Conservation (phyloP, 192 early-diverging fungal genomes). For the Lobosporangium transversale region DNA sequence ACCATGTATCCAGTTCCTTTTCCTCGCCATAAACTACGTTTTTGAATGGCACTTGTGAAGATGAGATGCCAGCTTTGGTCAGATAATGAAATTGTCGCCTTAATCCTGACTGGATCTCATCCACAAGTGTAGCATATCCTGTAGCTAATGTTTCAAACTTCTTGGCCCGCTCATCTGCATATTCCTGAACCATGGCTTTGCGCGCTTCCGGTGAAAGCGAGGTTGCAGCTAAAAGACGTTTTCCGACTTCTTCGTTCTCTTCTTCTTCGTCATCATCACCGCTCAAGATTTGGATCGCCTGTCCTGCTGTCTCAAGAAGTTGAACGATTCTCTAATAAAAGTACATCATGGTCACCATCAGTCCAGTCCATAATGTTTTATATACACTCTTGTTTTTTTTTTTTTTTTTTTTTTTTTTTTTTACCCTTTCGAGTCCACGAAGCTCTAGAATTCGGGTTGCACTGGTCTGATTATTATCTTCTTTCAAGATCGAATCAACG, state of each 20-base stretch:
- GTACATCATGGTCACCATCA: too few species aligned
- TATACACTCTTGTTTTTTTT: too few species aligned
- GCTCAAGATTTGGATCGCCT: conserved; percentile 50
- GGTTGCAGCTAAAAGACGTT: conserved; percentile 3
- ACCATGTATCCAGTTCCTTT: conserved; percentile 57
- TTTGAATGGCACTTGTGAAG: conserved; percentile 52
- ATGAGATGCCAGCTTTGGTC: conserved; percentile 53
- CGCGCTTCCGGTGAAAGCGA: conserved; percentile 3
- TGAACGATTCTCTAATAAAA: conserved; percentile 55
- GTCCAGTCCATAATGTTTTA: too few species aligned
- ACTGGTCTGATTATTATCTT: conserved; percentile 17
- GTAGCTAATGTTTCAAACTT: conserved; percentile 39
- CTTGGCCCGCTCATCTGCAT: conserved; percentile 25
- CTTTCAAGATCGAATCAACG: background rate
- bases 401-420: too few species aligned
- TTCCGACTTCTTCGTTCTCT: conserved; percentile 10
- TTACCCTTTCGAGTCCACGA: conserved; percentile 43
- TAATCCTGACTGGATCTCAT: conserved; percentile 52
- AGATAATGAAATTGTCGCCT: conserved; percentile 51
- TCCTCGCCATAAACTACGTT: conserved; percentile 56
- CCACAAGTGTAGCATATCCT: conserved; percentile 38
- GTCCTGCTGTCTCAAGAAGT: conserved; percentile 46
- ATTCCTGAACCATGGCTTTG: conserved; percentile 14
- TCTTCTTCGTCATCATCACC: conserved; percentile 40
- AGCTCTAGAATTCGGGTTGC: conserved; percentile 44